These are phyloP conservation scores for Chaetomium cochliodes DNA, from an alignment of 495 filamentous ascomycete genomes.

Conservation along the genomic window DNA sequence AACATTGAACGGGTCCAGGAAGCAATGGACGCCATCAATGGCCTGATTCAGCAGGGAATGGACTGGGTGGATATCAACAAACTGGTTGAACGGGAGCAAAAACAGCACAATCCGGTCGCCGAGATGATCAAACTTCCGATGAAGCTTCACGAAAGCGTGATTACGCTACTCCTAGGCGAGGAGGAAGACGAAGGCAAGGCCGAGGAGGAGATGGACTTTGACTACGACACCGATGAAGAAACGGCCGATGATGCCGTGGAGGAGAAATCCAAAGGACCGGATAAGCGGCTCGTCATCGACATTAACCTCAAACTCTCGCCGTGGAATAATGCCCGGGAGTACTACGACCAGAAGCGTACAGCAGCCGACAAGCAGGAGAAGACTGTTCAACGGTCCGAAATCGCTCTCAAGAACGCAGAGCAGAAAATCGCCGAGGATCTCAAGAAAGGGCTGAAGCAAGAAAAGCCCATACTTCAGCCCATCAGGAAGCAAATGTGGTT, in stretches of 20 bases:
- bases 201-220: conserved; percentile 52
- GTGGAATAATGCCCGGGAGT: conserved; percentile 86
- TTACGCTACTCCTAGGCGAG: conserved; percentile 77
- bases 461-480: conserved; percentile 83
- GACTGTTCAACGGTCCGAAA: conserved; percentile 75
- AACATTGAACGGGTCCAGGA: conserved; percentile 88
- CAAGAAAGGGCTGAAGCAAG: conserved; percentile 82
- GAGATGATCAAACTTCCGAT: conserved; percentile 83
- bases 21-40: conserved; percentile 86
- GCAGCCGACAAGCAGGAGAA: conserved; percentile 84
- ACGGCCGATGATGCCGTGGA: conserved; percentile 56
- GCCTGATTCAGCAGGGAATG: conserved; percentile 86
- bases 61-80: conserved; percentile 91
- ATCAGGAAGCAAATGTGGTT: conserved; percentile 87
- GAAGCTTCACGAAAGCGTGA: conserved; percentile 82
- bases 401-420: conserved; percentile 84
- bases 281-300: conserved; percentile 66
- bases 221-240: conserved; percentile 66
- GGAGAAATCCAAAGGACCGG: conserved; percentile 42
- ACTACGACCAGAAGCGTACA: conserved; percentile 82
- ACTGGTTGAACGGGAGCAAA: conserved; percentile 83
- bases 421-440: conserved; percentile 83
- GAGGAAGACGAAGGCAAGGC: conserved; percentile 52
- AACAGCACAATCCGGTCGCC: conserved; percentile 77
- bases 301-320: conserved; percentile 77